Percentiles rank a stretch among this genome's conserved stretches.
These are phyloP conservation scores for Phytophthora quininea DNA, from an alignment of 352 stramenopile species.

Conservation along the genomic window DNA sequence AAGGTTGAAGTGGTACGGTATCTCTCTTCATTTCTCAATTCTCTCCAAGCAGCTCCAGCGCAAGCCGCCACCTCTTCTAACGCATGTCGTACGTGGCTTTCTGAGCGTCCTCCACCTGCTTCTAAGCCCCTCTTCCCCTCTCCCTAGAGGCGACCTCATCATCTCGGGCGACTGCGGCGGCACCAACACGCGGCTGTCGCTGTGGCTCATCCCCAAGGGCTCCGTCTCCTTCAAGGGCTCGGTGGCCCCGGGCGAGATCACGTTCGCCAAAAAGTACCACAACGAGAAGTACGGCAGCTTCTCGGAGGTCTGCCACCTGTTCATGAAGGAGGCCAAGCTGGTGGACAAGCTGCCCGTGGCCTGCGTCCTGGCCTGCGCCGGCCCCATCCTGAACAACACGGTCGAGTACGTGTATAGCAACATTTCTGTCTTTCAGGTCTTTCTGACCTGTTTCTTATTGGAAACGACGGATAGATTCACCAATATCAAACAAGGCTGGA, in stretches of 20 bases:
- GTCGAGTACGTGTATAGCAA: slow-evolving; percentile 27
- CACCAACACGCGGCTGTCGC: slow-evolving; percentile 94
- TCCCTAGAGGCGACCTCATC: neutral
- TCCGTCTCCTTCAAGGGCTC: slow-evolving; percentile 45
- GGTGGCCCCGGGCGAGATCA: slow-evolving; percentile 65
- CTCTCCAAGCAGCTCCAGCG: too few relatives aligned
- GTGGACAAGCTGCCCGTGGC: slow-evolving; percentile 52
- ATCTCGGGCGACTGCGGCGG: slow-evolving; percentile 93
- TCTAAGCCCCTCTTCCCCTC: too few relatives aligned
- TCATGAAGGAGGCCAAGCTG: slow-evolving; percentile 91
- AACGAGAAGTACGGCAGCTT: slow-evolving; percentile 84
- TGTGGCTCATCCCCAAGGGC: slow-evolving; percentile 69
- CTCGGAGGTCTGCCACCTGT: slow-evolving; percentile 88
- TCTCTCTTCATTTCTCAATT: too few relatives aligned
- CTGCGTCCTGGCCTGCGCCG: slow-evolving; percentile 71
- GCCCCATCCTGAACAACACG: slow-evolving; percentile 70
- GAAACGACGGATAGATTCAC: slow-evolving; percentile 57
- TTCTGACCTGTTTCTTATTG: too few relatives aligned
- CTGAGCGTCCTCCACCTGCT: too few relatives aligned
- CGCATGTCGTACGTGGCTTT: too few relatives aligned
- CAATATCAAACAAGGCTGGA: slow-evolving; percentile 90
- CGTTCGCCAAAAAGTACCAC: slow-evolving; percentile 81
- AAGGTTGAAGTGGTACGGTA: too few relatives aligned
- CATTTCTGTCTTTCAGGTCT: too few relatives aligned
- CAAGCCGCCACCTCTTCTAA: too few relatives aligned